Conservation (phyloP, 352 stramenopile genomes). For the Peronospora belbahrii region DNA sequence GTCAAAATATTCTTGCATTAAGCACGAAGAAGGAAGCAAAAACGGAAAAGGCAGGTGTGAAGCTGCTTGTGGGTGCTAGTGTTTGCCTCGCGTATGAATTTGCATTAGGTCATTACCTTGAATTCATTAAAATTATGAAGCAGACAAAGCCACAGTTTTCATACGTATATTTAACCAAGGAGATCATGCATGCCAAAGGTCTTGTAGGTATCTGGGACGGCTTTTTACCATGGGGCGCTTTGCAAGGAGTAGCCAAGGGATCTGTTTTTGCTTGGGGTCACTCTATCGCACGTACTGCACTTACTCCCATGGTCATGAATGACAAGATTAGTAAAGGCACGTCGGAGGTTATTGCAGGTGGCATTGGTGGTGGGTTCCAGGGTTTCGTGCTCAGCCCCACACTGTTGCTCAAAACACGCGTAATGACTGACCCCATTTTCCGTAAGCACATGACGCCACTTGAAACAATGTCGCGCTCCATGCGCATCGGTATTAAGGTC, state of each 20-base stretch:
- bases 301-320: conserved; percentile 56
- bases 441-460: conserved; percentile 81
- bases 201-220: conserved; percentile 89
- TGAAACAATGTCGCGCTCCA: conserved; percentile 76
- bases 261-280: conserved; percentile 88
- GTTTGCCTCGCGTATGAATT: conserved; percentile 88
- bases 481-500: conserved; percentile 84
- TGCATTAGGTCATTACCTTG: conserved; percentile 84
- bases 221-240: conserved; percentile 89
- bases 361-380: conserved; percentile 87
- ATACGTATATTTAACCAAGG: conserved; percentile 68
- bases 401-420: conserved; percentile 90
- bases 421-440: conserved; percentile 92
- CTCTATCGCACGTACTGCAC: conserved; percentile 45
- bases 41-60: conserved; percentile 53
- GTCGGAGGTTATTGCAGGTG: conserved; percentile 81
- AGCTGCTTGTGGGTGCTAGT: conserved; percentile 77
- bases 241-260: conserved; percentile 87
- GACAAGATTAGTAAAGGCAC: conserved; percentile 43
- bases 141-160: conserved; percentile 76
- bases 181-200: conserved; percentile 86
- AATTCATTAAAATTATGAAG: conserved; percentile 94
- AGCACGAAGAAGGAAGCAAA: conserved; percentile 23
- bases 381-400: conserved; percentile 89
- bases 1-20: conserved; percentile 13